Evolutionary conservation across 1,284 basidiomycete species (phyloP).

Genomic region (Cryptococcus amylolentus): DNA sequence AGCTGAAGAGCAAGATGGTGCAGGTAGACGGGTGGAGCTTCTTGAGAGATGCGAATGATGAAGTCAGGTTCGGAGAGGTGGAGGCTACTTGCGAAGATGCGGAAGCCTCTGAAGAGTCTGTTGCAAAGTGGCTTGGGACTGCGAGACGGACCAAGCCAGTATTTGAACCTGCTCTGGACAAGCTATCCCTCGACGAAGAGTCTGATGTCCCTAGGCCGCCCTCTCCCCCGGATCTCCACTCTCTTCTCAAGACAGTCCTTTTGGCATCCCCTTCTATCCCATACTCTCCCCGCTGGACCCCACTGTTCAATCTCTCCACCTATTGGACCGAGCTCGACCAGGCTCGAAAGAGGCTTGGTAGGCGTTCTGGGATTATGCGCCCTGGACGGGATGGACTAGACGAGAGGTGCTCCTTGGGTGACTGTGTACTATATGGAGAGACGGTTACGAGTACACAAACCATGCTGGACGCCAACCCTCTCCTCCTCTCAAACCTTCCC

Average conservation of each 20-base stretch:
- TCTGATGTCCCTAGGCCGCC: slow-evolving; percentile 56
- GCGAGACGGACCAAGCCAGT: slow-evolving; percentile 41
- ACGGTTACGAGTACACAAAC: slow-evolving; percentile 93
- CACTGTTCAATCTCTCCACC: slow-evolving; percentile 51
- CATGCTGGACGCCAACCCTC: slow-evolving; percentile 84
- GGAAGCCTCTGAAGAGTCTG: slow-evolving; percentile 12
- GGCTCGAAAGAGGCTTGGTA: slow-evolving; percentile 33
- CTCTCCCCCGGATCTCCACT: slow-evolving; percentile 45
- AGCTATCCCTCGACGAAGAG: slow-evolving; percentile 17
- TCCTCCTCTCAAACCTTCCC: slow-evolving; percentile 66
- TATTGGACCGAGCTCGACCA: slow-evolving; percentile 49
- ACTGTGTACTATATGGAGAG: slow-evolving; percentile 79
- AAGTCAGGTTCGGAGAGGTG: slow-evolving; percentile 59
- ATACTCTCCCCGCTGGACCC: slow-evolving; percentile 45
- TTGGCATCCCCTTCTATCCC: slow-evolving; percentile 23
- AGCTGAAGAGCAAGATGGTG: slow-evolving; percentile 26
- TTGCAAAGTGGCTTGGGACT: slow-evolving; percentile 48
- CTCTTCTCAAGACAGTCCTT: slow-evolving; percentile 38
- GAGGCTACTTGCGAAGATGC: slow-evolving; percentile 10
- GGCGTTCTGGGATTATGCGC: slow-evolving; percentile 30
- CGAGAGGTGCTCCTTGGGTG: slow-evolving; percentile 56
- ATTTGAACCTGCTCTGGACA: slow-evolving; percentile 24
- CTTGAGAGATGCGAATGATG: slow-evolving; percentile 64
- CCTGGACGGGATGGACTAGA: slow-evolving; percentile 17
- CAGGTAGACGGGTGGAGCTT: slow-evolving; percentile 27